These are phyloP conservation scores for Calonectria ilicicola DNA, from an alignment of 2,329 filamentous ascomycete species.

Conservation along the genomic window DNA sequence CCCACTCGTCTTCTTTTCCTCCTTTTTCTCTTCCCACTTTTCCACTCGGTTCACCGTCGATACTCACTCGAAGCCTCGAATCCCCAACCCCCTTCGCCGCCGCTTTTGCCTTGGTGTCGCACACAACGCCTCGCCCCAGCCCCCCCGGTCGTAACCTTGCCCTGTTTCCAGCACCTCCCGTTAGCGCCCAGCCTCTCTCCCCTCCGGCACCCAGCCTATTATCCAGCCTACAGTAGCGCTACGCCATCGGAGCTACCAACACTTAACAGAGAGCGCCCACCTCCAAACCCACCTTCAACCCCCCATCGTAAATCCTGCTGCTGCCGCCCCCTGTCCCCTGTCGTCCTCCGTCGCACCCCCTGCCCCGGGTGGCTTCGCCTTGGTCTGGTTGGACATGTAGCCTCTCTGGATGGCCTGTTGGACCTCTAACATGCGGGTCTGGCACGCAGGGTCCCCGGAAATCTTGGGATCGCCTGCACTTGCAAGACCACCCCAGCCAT, in stretches of 20 bases:
- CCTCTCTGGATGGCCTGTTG: conserved; percentile 8
- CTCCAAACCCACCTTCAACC: no score
- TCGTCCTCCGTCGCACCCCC: background rate
- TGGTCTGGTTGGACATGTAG: background rate
- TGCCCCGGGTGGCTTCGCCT: background rate
- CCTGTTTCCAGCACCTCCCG: background rate
- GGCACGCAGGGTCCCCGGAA: conserved; percentile 11
- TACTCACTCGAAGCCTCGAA: background rate
- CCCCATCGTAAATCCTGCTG: background rate
- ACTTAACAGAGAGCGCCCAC: conserved; percentile 16
- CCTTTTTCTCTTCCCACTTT: background rate
- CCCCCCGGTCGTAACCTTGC: background rate
- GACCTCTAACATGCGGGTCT: background rate
- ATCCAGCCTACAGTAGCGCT: conserved; percentile 13
- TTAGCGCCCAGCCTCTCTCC: background rate
- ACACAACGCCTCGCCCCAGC: conserved; percentile 6
- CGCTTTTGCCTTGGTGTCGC: background rate
- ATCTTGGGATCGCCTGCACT: conserved; percentile 4
- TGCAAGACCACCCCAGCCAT: conserved; percentile 4
- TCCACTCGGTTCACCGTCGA: background rate
- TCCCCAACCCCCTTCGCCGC: background rate
- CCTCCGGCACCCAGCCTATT: conserved; percentile 2
- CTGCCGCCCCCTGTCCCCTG: conserved; percentile 17
- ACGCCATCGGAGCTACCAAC: conserved; percentile 22
- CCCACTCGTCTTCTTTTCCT: background rate